A percentile compares a stretch with the other conserved stretches of the same genome.
Conservation (phyloP, 176 grass and related monocot species). For the Rhynchospora breviuscula region DNA sequence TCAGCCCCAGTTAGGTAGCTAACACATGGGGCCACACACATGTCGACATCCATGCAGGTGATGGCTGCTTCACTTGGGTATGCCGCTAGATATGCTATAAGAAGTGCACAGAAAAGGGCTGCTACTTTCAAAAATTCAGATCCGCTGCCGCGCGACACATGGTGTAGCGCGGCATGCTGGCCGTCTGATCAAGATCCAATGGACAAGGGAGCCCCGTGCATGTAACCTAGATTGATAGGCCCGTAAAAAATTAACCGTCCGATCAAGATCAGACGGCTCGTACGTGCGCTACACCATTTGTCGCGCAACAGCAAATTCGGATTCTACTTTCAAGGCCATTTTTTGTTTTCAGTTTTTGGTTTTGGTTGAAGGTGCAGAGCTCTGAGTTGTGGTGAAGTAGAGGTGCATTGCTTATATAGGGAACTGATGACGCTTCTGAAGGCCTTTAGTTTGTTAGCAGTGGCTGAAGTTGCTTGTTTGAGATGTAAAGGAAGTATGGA, state of each 20-base stretch:
- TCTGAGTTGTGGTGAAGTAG: not conserved
- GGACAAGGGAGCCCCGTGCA: too few species aligned
- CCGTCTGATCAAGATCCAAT: too few species aligned
- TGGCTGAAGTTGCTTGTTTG: not conserved
- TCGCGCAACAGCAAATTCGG: too few species aligned
- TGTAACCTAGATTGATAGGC: too few species aligned
- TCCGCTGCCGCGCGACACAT: too few species aligned
- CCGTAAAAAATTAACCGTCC: too few species aligned
- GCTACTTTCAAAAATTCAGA: not conserved
- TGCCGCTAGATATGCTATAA: not conserved
- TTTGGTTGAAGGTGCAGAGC: not conserved
- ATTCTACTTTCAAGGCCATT: slow-evolving; percentile 4
- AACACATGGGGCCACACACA: slow-evolving; percentile 20
- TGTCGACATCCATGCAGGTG: slow-evolving; percentile 17
- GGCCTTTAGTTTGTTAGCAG: slow-evolving; percentile 5
- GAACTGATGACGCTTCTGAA: not conserved
- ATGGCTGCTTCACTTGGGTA: not conserved
- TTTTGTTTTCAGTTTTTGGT: slow-evolving; percentile 1
- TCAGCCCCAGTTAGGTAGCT: slow-evolving; percentile 6
- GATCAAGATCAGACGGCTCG: too few species aligned
- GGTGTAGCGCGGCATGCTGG: too few species aligned
- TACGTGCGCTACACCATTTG: too few species aligned
- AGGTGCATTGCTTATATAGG: slow-evolving; percentile 3
- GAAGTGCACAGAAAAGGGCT: slow-evolving; percentile 6
- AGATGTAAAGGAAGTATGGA: slow-evolving; percentile 2